Conservation (phyloP, 2,329 filamentous ascomycete species). For the Colletotrichum ledebouriae region DNA sequence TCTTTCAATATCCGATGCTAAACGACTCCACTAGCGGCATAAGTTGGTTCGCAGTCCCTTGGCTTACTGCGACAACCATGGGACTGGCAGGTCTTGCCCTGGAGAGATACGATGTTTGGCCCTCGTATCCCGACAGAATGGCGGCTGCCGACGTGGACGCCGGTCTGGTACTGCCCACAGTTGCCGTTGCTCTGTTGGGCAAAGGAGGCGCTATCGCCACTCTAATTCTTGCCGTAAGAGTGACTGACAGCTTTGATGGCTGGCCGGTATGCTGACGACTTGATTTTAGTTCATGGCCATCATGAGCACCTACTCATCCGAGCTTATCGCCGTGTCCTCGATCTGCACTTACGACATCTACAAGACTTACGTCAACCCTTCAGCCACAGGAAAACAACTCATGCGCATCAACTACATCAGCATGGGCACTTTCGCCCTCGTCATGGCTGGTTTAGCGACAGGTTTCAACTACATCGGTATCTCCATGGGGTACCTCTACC, state of each 20-base stretch:
- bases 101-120: conserved; percentile 79
- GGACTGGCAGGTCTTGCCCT: conserved; percentile 85
- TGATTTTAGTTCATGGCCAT: conserved; percentile 82
- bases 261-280: not conserved
- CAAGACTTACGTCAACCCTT: conserved; percentile 83
- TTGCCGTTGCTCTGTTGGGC: conserved; percentile 85
- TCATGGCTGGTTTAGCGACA: conserved; percentile 80
- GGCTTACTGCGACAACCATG: conserved; percentile 90
- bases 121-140: conserved; percentile 81
- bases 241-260: rapidly evolving
- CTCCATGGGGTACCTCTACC: conserved; percentile 83
- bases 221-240: conserved; percentile 73
- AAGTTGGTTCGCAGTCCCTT: conserved; percentile 93
- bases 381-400: conserved; percentile 76
- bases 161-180: conserved; percentile 87
- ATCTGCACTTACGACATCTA: conserved; percentile 87
- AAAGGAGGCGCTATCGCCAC: conserved; percentile 84
- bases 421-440: conserved; percentile 74
- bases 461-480: conserved; percentile 77
- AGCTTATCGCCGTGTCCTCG: conserved; percentile 88
- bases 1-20: not conserved
- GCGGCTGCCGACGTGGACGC: conserved; percentile 80
- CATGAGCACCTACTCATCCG: conserved; percentile 84
- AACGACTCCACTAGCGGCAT: conserved; percentile 64
- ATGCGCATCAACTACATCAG: conserved; percentile 80